Evolutionary conservation across 305 asterid genomes (phyloP).

Genomic region (Fraxinus velutina): DNA sequence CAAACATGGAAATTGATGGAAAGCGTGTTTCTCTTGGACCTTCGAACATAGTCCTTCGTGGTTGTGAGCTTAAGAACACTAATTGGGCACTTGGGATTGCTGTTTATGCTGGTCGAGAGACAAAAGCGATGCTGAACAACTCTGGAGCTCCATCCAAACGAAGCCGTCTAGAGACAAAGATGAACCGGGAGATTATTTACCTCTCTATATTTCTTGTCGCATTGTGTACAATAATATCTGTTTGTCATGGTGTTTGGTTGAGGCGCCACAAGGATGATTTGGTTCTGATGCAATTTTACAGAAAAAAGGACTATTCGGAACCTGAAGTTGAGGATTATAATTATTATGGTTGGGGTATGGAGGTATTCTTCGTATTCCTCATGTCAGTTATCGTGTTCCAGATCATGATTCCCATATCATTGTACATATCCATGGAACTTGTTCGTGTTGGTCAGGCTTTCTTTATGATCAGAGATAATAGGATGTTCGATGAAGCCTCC

Average conservation of each 20-base stretch:
- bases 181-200: constrained; percentile 77
- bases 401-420: constrained; percentile 92
- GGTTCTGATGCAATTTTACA: constrained; percentile 69
- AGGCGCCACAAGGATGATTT: constrained; percentile 66
- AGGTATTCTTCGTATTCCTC: constrained; percentile 80
- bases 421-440: constrained; percentile 97
- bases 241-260: constrained; percentile 83
- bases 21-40: constrained; percentile 91
- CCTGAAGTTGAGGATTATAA: constrained; percentile 50
- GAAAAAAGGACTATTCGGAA: constrained; percentile 70
- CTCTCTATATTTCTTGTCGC: constrained; percentile 70
- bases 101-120: constrained; percentile 86
- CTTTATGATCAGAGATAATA: constrained; percentile 74
- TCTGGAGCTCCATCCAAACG: constrained; percentile 97
- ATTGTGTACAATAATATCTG: constrained; percentile 57
- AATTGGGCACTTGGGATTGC: constrained; percentile 82
- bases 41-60: constrained; percentile 83
- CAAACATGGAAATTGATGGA: constrained; percentile 78
- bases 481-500: constrained; percentile 65
- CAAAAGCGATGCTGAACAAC: constrained; percentile 96
- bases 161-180: constrained; percentile 81
- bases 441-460: constrained; percentile 98
- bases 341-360: constrained; percentile 86
- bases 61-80: constrained; percentile 95
- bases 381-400: constrained; percentile 96